Evolutionary conservation across 805 yeast species (phyloP), one percentile per base, ranked within the genome.

Genomic region (Yamadazyma olivae): DNA sequence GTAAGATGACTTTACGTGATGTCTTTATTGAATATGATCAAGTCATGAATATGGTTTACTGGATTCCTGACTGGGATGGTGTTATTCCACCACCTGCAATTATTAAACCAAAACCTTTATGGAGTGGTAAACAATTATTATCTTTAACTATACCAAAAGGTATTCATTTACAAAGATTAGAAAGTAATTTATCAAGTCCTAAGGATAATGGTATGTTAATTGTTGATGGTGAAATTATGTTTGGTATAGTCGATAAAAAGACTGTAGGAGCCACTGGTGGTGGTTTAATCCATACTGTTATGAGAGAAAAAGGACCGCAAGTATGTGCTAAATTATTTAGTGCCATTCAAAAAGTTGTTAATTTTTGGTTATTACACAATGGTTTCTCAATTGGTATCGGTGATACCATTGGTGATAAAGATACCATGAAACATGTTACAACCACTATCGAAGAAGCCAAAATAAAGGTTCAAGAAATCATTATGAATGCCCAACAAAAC

Each of bases 31-130:
- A 86, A 46, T 86, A 81, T 57, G 95, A 88, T 47, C 95, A 89
- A 67, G 96, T 91, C 38, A 86, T 93, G 91, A 93, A 93, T 57
- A 84, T 95, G 70, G 74, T 90, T 49, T 93, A 84, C 63, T 95
- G 99, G 99, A 88, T 95, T 49, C 98, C 98, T 15, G 82, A 83
- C 46, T 93, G 99, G 99, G 96, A 93, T 69, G 99, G 99, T 50
- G 84, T 85, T 27, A 85, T 93, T 46, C 99, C 99, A 7, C 87
- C 83, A 18, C 99, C 99, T 32, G 95, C 96, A 3, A 81, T 93
- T 35, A 51, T 87, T 40, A 91, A 89, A 56, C 99, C 99, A 38
- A 87, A 84, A 61, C 97, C 98, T 16, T 63, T 93, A 50, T 93
- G 99, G 99, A 74, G 95, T 2, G 99, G 99, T 63, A 93, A 93